These are phyloP conservation scores for Diaporthe citri DNA, from an alignment of 2,329 filamentous ascomycete species.

Conservation along the genomic window DNA sequence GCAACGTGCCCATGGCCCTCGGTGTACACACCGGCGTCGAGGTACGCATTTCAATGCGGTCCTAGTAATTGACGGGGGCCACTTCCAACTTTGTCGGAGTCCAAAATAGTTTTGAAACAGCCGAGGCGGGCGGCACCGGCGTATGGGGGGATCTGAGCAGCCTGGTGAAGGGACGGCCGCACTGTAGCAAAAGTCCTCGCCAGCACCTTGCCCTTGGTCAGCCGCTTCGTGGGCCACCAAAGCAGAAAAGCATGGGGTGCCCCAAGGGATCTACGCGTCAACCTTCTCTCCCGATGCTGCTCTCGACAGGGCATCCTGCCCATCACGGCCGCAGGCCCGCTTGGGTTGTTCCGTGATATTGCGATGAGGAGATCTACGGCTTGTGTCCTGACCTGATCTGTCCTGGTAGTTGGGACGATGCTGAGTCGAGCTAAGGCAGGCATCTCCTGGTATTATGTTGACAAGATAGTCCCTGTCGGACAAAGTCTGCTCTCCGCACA, in stretches of 20 bases:
- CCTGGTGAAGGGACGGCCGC: neutral
- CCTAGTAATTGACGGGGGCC: constrained; percentile 7
- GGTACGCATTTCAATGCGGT: constrained; percentile 30
- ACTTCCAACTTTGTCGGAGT: constrained; percentile 32
- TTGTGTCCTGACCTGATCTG: constrained; percentile 2
- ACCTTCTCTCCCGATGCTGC: constrained; percentile 30
- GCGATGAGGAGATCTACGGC: constrained; percentile 5
- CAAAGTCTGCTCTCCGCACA: constrained; percentile 9
- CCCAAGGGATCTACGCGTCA: constrained; percentile 33
- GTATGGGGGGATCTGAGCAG: neutral
- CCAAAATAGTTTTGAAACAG: constrained; percentile 39
- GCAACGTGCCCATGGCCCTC: constrained; percentile 16
- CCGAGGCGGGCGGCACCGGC: constrained; percentile 29
- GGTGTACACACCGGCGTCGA: constrained; percentile 27
- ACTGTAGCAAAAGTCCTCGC: neutral
- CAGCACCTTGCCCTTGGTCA: constrained; percentile 1
- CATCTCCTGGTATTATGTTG: neutral
- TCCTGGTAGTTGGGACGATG: constrained; percentile 5
- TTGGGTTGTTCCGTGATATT: neutral
- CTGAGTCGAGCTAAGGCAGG: constrained; percentile 10
- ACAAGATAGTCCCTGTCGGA: constrained; percentile 19
- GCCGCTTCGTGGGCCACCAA: constrained; percentile 16
- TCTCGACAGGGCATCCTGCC: constrained; percentile 10
- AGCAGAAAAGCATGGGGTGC: neutral
- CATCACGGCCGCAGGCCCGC: neutral